phyloP scores from a whole-genome alignment of 768 basidiomycete species.

The Artomyces pyxidatus region DNA sequence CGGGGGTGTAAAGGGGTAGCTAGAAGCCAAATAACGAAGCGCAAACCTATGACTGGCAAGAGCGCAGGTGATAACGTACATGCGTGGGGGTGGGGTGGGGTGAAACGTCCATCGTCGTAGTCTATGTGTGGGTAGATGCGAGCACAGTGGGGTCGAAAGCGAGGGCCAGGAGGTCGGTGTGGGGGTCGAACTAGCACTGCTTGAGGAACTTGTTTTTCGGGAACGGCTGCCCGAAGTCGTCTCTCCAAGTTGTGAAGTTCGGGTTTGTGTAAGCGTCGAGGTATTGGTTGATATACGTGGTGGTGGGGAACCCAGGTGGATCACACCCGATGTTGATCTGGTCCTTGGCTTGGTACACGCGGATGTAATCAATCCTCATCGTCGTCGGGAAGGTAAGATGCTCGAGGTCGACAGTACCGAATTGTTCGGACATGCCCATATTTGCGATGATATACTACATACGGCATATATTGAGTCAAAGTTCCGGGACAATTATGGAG shows the following conservation, averaged over 20 bases:
- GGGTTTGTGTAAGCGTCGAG: conserved; percentile 65
- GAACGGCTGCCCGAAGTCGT: conserved; percentile 36
- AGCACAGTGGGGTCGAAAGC: neutral
- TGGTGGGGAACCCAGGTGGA: conserved; percentile 65
- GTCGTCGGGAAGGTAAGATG: conserved; percentile 42
- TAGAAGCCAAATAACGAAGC: too few species aligned
- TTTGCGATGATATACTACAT: conserved; percentile 47
- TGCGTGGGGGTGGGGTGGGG: too few species aligned
- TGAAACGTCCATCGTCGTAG: too few species aligned
- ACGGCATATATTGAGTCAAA: neutral
- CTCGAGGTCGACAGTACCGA: conserved; percentile 47
- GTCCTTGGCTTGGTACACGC: conserved; percentile 57
- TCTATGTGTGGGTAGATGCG: too few species aligned
- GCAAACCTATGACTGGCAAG: too few species aligned
- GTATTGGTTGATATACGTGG: conserved; percentile 66
- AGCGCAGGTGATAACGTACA: too few species aligned
- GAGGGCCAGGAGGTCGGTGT: too few species aligned
- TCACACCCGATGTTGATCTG: conserved; percentile 56
- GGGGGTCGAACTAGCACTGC: too few species aligned
- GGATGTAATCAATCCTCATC: conserved; percentile 79
- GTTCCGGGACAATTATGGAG: neutral
- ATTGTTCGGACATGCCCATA: conserved; percentile 52
- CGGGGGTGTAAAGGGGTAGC: too few species aligned
- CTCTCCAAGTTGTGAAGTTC: conserved; percentile 41
- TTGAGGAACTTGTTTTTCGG: conserved; percentile 47